These are phyloP conservation scores for Venturia asperata DNA, from an alignment of 2,329 filamentous ascomycete species.

Conservation along the genomic window DNA sequence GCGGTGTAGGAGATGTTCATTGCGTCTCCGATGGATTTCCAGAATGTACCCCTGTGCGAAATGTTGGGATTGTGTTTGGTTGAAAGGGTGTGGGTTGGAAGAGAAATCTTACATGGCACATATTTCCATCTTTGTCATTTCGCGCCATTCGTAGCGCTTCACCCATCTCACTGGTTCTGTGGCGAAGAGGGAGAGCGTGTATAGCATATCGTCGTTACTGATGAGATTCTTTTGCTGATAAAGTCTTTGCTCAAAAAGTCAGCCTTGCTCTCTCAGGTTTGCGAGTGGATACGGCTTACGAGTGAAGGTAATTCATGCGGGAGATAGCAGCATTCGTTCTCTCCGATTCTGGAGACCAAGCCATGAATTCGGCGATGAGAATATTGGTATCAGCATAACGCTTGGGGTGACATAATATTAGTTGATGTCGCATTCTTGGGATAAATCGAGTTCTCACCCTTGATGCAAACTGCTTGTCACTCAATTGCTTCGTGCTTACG, in stretches of 20 bases:
- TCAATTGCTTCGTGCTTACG: conserved; percentile 30
- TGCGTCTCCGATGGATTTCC: conserved; percentile 63
- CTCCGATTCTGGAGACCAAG: conserved; percentile 29
- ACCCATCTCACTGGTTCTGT: conserved; percentile 60
- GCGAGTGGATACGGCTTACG: neutral
- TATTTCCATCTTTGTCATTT: conserved; percentile 57
- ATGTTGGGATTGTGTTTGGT: neutral
- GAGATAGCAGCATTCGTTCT: conserved; percentile 43
- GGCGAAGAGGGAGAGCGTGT: conserved; percentile 59
- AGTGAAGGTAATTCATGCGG: conserved; percentile 58
- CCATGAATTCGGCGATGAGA: conserved; percentile 30
- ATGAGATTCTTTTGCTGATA: conserved; percentile 55
- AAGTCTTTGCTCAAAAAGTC: conserved; percentile 23
- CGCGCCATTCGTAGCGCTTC: conserved; percentile 61
- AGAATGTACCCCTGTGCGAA: conserved; percentile 48
- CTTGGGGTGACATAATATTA: conserved; percentile 2
- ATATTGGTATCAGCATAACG: conserved; percentile 31
- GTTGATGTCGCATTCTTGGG: neutral
- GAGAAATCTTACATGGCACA: conserved; percentile 11
- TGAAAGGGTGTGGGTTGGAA: neutral
- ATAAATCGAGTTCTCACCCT: conserved; percentile 1
- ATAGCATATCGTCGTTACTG: conserved; percentile 55
- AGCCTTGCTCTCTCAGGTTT: neutral
- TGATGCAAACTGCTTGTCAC: conserved; percentile 24
- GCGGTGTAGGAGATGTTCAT: conserved; percentile 52